Evolutionary conservation across 768 basidiomycete species (phyloP).

Genomic region (Tylopilus sp.): DNA sequence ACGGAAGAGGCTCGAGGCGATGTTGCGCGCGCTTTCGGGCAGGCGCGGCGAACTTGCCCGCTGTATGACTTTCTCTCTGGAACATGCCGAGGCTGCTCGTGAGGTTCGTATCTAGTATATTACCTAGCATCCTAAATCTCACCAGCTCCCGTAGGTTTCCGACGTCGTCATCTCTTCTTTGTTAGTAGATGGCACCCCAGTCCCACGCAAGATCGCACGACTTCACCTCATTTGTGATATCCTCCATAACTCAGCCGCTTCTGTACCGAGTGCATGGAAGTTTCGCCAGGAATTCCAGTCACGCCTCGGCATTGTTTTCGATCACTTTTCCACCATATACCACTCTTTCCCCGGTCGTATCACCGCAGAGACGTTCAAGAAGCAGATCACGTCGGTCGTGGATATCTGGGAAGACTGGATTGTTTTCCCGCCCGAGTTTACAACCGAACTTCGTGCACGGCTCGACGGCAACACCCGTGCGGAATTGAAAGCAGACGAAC

Average conservation of each 20-base stretch:
- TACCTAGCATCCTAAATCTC: background rate
- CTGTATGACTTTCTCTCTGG: constrained; percentile 96
- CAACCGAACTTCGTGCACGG: constrained; percentile 63
- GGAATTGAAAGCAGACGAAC: constrained; percentile 27
- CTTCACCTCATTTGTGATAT: constrained; percentile 97
- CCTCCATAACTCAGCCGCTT: constrained; percentile 91
- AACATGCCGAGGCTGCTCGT: constrained; percentile 92
- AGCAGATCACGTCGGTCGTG: constrained; percentile 82
- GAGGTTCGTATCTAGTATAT: constrained; percentile 52
- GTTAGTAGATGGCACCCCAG: constrained; percentile 86
- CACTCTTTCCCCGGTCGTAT: constrained; percentile 95
- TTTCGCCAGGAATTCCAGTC: constrained; percentile 93
- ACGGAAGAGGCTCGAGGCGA: constrained; percentile 81
- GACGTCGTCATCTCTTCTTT: constrained; percentile 90
- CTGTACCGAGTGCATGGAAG: constrained; percentile 96
- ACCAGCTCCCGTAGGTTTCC: constrained; percentile 54
- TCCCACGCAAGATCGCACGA: constrained; percentile 96
- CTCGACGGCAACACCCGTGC: constrained; percentile 58
- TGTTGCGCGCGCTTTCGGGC: constrained; percentile 84
- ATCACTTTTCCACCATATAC: constrained; percentile 91
- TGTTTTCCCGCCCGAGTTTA: constrained; percentile 88
- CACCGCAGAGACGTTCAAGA: constrained; percentile 94
- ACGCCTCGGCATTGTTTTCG: constrained; percentile 89
- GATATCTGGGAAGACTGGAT: constrained; percentile 99
- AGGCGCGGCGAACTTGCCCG: constrained; percentile 87